Conservation (phyloP, 345 rosid species). For the Boechera stricta region DNA sequence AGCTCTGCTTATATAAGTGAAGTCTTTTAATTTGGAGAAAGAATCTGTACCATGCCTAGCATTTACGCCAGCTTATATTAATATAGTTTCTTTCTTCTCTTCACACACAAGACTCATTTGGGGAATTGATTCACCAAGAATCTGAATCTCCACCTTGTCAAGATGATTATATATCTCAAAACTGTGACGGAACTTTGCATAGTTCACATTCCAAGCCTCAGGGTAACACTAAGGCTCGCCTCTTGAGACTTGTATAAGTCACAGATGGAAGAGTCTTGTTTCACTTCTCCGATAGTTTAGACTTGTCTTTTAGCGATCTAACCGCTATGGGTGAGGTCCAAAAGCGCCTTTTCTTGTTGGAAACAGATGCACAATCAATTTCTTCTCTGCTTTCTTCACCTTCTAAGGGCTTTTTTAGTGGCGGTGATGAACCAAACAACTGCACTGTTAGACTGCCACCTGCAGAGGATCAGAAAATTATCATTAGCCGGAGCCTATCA, state of each 20-base stretch:
- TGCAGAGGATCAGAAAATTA: not conserved
- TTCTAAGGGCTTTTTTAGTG: not conserved
- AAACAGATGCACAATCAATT: not conserved
- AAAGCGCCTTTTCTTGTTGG: not conserved
- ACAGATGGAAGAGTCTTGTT: not conserved
- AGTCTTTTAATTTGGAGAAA: not conserved
- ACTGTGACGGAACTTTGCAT: not conserved
- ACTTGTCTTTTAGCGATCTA: not conserved
- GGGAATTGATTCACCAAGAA: constrained; percentile 23
- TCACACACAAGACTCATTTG: constrained; percentile 16
- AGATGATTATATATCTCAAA: not conserved
- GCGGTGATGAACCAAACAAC: not conserved
- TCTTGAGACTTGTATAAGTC: constrained; percentile 14
- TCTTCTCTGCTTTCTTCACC: not conserved
- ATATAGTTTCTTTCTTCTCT: constrained; percentile 11
- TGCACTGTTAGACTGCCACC: constrained; percentile 11
- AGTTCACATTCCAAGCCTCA: not conserved
- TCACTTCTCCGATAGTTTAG: constrained; percentile 18
- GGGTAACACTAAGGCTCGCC: constrained; percentile 7
- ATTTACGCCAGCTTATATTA: constrained; percentile 13
- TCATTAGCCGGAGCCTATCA: not conserved
- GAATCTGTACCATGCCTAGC: constrained; percentile 37
- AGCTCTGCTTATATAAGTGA: constrained; percentile 26
- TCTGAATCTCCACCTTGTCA: constrained; percentile 20
- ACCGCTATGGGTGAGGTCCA: not conserved